A percentile compares a stretch with the other conserved stretches of the same genome.
These are phyloP conservation scores for Naganishia sp. DNA, from an alignment of 1,284 basidiomycete species.

Conservation along the genomic window DNA sequence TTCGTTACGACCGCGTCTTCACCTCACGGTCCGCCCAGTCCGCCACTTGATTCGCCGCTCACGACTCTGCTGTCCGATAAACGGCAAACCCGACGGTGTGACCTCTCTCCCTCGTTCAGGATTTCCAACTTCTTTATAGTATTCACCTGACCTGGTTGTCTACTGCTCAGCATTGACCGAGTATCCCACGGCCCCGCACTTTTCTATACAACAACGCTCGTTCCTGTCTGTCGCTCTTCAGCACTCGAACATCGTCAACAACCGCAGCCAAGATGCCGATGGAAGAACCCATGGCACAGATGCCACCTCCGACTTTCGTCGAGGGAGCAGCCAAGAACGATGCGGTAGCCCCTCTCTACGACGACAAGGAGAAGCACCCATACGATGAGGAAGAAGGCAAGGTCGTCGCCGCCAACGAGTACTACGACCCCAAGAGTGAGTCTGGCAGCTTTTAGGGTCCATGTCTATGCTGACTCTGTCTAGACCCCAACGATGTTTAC, in stretches of 20 bases:
- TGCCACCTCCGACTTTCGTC: constrained; percentile 25
- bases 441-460: neutral
- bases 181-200: constrained; percentile 2
- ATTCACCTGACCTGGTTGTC: no score
- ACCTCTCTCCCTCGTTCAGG: neutral
- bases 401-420: constrained; percentile 33
- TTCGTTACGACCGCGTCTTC: no score
- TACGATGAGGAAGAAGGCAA: constrained; percentile 40
- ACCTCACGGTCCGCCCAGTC: no score
- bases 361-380: constrained; percentile 4
- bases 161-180: no score
- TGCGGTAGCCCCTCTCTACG: constrained; percentile 1
- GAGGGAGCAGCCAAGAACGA: constrained; percentile 21
- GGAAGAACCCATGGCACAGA: constrained; percentile 33
- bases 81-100: neutral
- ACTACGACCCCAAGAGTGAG: constrained; percentile 27
- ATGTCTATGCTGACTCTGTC: no score
- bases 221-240: neutral
- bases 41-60: neutral
- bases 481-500: constrained; percentile 32
- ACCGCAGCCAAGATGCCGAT: constrained; percentile 23
- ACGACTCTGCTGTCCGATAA: neutral
- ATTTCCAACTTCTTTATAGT: no score
- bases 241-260: neutral
- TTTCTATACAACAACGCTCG: neutral